Base-by-base conservation (phyloP, 352 stramenopile species). In the Globisporangium emineosum region DNA sequence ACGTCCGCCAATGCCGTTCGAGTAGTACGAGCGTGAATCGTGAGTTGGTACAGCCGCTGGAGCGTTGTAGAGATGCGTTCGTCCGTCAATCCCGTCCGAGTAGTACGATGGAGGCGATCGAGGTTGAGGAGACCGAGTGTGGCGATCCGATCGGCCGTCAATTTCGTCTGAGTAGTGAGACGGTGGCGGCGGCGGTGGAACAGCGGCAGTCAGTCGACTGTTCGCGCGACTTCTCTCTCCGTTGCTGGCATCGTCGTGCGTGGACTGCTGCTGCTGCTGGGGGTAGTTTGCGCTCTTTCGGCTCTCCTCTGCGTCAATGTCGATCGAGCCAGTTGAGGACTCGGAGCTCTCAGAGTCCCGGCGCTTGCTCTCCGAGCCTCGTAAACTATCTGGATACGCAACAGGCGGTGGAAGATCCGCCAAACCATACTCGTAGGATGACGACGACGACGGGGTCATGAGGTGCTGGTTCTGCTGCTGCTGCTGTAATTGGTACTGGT, bases 261-360 rank as follows among this genome's bases (percentile, higher is more conserved):
- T 3, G 40, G 12, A 23, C 40, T 47, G 35, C 35, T 42, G 35
- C 15, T 43, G 35, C 13, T 57, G 40, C n/a, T 33, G 32, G 3
- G 45, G 30, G 30, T 58, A 58, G 55, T 49, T 43, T 1, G 50
- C 64, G n/a, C 56, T 64, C 25, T 27, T 37, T n/a, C 19, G 47
- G n/a, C 42, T 30, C 5, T 71, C 53, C 3, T 71, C 69, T 30
- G 78, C 73, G 52, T 92, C 83, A 65, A 90, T 88, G 49, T 92
- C 81, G 42, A 92, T 90, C 3, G 83, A 92, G 32, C 60, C 76
- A 0, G 76, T 75, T 15, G 83, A 93, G 27, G 83, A 92, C 23
- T 79, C 72, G 0, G 81, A 93, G 56, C 83, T 88, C 30, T 65
- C 75, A 2, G 83, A 92, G 54, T 78, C 66, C 30, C 40, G 71